Evolutionary conservation across 2,329 filamentous ascomycete genomes (phyloP), one percentile per base, ranked within the genome.

Genomic region (Bisporella sp.): DNA sequence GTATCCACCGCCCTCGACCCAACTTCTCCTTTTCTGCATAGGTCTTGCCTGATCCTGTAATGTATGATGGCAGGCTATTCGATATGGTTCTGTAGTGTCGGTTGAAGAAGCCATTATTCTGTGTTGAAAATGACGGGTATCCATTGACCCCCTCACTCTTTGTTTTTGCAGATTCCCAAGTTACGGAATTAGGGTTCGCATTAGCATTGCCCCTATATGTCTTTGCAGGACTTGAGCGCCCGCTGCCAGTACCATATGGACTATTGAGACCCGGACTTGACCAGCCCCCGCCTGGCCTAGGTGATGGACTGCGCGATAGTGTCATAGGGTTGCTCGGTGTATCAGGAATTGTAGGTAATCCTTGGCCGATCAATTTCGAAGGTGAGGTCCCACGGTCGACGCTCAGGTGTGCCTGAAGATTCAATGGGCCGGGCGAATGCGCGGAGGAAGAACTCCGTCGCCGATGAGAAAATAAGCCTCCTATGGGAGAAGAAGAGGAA

Each of bases 91-190:
- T 84, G 71, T 89, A 88, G 67, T 95, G 88, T 57, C 88, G 82
- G 51, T 82, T 84, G 68, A 96, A 92, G 75, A 95, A 95, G 50
- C 90, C 88, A 62, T 88, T 84, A 64, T 89, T 89, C 61, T 86
- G 82, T 7, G 85, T 90, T 55, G 83, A 83, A 69, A 89, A 93
- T 39, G 85, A 86, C 6, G 88, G 83, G 65, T 90, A 89, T 60
- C 85, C 81, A 64, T 83, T 81, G 53, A 87, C 78, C 52, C 84
- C 82, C 49, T 84, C 79, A 63, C 82, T 89, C 65, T 85, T 86
- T 58, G 85, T 82, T 69, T 89, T 89, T 48, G 89, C 84, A 6
- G 86, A 85, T 51, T 90, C 87, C 90, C 90, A 96, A 28, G 86
- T 85, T 46, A 87, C 82, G 39, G 73, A 70, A 55, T 73, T 72